Percentiles rank a stretch among this genome's conserved stretches.
These are phyloP conservation scores for Lenzites betulinus DNA, from an alignment of 768 basidiomycete genomes.

Conservation along the genomic window DNA sequence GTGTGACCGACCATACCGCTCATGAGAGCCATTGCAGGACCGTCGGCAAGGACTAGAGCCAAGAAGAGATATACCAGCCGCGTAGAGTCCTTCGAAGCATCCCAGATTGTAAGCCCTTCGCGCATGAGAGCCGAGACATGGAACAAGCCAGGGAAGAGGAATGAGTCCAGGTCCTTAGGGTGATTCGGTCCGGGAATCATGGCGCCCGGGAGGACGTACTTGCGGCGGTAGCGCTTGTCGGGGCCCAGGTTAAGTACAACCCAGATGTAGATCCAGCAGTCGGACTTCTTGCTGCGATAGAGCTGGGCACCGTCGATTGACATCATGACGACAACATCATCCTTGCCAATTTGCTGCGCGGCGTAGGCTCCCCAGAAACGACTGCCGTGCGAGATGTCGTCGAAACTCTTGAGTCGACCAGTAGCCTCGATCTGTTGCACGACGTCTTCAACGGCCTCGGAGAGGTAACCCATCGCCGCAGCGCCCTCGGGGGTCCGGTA, in stretches of 20 bases:
- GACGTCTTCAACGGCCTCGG: conserved; percentile 1
- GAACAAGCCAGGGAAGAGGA: conserved; percentile 33
- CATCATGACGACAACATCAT: conserved; percentile 15
- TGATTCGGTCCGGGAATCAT: conserved; percentile 36
- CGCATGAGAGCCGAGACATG: conserved; percentile 32
- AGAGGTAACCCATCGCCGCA: conserved; percentile 17
- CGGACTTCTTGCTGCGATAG: conserved; percentile 22
- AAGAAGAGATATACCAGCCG: conserved; percentile 2
- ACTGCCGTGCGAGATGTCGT: conserved; percentile 17
- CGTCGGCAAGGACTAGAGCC: background rate
- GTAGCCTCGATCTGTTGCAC: background rate
- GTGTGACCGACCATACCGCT: conserved; percentile 34
- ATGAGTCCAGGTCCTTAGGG: conserved; percentile 36
- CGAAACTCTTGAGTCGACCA: background rate
- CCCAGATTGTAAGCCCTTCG: conserved; percentile 33
- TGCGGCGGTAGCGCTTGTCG: conserved; percentile 33
- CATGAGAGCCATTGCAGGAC: background rate
- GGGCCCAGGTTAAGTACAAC: conserved; percentile 28
- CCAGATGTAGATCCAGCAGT: conserved; percentile 38
- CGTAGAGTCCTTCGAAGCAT: conserved; percentile 14
- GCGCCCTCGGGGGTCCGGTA: conserved; percentile 18
- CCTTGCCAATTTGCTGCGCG: conserved; percentile 14
- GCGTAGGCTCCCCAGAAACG: conserved; percentile 20
- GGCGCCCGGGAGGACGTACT: conserved; percentile 27
- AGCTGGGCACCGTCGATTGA: conserved; percentile 24